Conservation (phyloP, 495 filamentous ascomycete species). For the Pyronema omphalodes region DNA sequence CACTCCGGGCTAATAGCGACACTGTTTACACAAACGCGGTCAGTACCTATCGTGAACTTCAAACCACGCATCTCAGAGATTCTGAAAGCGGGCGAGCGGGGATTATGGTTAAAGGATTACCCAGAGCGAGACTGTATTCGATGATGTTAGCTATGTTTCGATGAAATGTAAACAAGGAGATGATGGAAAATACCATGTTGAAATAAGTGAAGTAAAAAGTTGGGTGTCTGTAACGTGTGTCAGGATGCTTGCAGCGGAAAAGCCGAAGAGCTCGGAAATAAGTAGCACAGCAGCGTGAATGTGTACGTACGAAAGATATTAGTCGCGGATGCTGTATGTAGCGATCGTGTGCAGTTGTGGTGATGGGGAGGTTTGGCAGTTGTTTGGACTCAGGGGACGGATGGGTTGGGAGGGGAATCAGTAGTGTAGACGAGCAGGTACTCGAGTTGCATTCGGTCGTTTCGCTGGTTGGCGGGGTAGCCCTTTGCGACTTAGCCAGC, state of each 20-base stretch:
- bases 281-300: no score
- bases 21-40: constrained; percentile 30
- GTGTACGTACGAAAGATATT: no score
- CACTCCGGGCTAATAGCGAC: constrained; percentile 64
- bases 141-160: background rate
- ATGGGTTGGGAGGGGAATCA: background rate
- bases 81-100: background rate
- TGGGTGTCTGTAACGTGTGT: no score
- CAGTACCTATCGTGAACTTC: background rate
- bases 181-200: constrained; percentile 12
- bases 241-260: no score
- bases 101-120: constrained; percentile 5
- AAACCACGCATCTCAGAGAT: background rate
- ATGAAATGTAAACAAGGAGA: background rate
- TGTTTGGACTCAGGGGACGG: constrained; percentile 1
- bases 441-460: background rate
- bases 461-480: constrained; percentile 1
- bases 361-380: background rate
- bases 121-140: constrained; percentile 22
- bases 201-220: background rate
- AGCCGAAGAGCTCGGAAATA: no score
- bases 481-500: background rate
- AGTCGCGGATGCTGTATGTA: no score
- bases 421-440: background rate
- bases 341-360: background rate